These are phyloP conservation scores for Corinectria fuckeliana DNA, from an alignment of 2,329 filamentous ascomycete species.

Conservation along the genomic window DNA sequence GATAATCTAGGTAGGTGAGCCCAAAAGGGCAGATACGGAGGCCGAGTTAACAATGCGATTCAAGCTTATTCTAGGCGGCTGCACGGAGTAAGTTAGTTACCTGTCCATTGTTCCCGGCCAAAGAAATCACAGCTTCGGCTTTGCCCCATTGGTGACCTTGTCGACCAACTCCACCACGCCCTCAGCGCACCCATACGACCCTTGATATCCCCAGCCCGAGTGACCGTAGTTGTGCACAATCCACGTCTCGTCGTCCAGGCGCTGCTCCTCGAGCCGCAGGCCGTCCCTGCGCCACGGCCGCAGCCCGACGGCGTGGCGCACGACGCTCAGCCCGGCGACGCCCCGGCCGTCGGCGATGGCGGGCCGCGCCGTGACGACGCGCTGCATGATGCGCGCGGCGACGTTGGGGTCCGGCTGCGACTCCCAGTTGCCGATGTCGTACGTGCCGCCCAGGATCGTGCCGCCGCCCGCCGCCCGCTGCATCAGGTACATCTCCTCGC, in stretches of 20 bases:
- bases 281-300: conserved; percentile 77
- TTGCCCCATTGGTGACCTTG: conserved; percentile 53
- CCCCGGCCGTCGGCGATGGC: conserved; percentile 69
- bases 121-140: conserved; percentile 39
- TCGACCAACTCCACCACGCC: conserved; percentile 70
- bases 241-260: conserved; percentile 58
- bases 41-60: background rate
- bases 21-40: background rate
- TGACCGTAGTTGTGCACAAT: conserved; percentile 87
- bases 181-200: conserved; percentile 73
- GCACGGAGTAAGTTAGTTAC: too few relatives aligned
- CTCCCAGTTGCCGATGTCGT: conserved; percentile 82
- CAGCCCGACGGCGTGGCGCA: conserved; percentile 83
- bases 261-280: conserved; percentile 71
- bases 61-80: background rate
- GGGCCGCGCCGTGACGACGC: conserved; percentile 70
- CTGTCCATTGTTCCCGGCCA: background rate
- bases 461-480: conserved; percentile 79
- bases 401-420: conserved; percentile 78
- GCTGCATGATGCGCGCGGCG: conserved; percentile 84
- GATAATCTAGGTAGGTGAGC: background rate
- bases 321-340: conserved; percentile 74
- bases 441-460: conserved; percentile 85
- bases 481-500: conserved; percentile 84
- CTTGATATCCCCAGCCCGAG: conserved; percentile 78